Base-by-base conservation (phyloP, 1,139 yeast genomes). In the Yamadazyma epiphylla region DNA sequence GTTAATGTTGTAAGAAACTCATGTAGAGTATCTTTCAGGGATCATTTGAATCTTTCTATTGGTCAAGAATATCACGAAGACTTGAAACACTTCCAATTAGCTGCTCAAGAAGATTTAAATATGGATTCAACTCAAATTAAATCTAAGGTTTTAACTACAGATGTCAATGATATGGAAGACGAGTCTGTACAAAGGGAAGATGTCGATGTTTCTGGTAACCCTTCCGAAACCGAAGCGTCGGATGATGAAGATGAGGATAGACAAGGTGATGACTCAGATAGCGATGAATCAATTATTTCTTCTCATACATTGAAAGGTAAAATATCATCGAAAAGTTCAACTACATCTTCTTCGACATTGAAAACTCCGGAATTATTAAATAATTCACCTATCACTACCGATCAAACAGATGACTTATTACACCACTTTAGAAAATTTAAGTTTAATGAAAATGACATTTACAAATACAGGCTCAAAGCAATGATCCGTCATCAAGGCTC, bases 401-500 rank as follows among this genome's bases (percentile, higher is more conserved):
- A 60, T 32, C 73, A 67, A 45, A 59, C 62, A 8, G 58, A 53
- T 28, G 54, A 62, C 30, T 52, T 69, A 40, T 56, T 55, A 30
- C 55, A 51, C 20, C 70, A 63, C 41, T 68, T 67, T 46, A 57
- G 55, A 29, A 47, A 52, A 24, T 68, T 68, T 41, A 61, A 65
- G 36, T 68, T 68, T 48, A 63, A 57, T 42, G 73, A 66, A 4
- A 64, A 64, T 38, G 71, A 68, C 36, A 46, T 54, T 15, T 71
- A 70, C 42, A 69, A 59, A 26, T 88, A 86, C 52, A 64, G 64
- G 37, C 64, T 91, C 22, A 73, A 71, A 41, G 85, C 96, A 1
- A 64, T 87, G 43, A 78, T 91, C 15, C 71, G 87, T 38, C 98
- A 91, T 51, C 77, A 80, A 31, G 98, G 97, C 0, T 79, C 94